These are phyloP conservation scores for Leucosporidium scottii DNA, from an alignment of 768 basidiomycete species.

Conservation along the genomic window DNA sequence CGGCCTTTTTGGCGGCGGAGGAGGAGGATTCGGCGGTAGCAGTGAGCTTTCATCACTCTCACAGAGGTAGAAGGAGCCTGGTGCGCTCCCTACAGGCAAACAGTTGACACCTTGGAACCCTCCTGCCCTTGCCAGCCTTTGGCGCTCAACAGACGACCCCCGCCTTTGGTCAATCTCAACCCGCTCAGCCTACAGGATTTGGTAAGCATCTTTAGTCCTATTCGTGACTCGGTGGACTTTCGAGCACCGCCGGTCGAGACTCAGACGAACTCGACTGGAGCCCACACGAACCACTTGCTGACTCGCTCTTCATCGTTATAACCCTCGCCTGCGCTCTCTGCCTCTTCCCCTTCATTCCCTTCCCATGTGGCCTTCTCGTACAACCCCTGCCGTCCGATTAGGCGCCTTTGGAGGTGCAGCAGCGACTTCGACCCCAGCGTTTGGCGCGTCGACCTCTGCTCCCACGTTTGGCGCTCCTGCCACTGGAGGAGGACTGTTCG, in stretches of 20 bases:
- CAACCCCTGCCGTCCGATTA: not conserved
- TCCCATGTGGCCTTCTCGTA: too few relatives aligned
- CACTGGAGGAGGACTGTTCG: slow-evolving; percentile 15
- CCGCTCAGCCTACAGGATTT: slow-evolving; percentile 23
- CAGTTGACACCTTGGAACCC: too few relatives aligned
- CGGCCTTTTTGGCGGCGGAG: slow-evolving; percentile 19
- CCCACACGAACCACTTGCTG: not conserved
- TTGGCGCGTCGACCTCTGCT: slow-evolving; percentile 16
- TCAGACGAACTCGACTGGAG: not conserved
- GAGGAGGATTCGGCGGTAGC: slow-evolving; percentile 13
- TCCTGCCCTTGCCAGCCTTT: slow-evolving; percentile 6
- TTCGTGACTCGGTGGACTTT: not conserved
- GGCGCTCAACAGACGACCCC: slow-evolving; percentile 9
- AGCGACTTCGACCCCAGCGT: slow-evolving; percentile 8
- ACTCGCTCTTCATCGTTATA: not conserved
- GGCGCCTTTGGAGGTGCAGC: slow-evolving; percentile 25
- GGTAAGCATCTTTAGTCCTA: not conserved
- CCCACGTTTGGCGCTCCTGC: slow-evolving; percentile 18
- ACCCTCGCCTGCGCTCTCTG: not conserved
- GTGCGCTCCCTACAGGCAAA: too few relatives aligned
- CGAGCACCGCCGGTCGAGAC: not conserved
- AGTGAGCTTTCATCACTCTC: not conserved
- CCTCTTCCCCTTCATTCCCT: not conserved
- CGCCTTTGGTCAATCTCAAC: slow-evolving; percentile 17
- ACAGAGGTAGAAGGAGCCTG: too few relatives aligned